Percentiles rank a stretch among this genome's conserved stretches.
These are phyloP conservation scores for Penicillium argentinense DNA, from an alignment of 495 filamentous ascomycete genomes.

Conservation along the genomic window DNA sequence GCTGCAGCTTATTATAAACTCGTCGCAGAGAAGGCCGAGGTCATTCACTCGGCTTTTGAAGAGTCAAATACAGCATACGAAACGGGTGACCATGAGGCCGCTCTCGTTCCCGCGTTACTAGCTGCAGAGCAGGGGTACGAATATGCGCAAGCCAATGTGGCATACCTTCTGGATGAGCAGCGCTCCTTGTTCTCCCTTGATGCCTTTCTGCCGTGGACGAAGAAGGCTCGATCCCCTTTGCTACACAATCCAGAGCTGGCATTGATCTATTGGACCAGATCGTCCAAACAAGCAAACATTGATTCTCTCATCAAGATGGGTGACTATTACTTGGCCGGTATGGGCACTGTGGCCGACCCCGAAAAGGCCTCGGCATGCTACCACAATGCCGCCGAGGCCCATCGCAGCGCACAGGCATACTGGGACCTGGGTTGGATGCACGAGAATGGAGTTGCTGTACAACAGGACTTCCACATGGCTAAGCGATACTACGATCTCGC, in stretches of 20 bases:
- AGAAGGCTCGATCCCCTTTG: conserved; percentile 44
- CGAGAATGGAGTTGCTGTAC: conserved; percentile 90
- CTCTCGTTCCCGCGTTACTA: conserved; percentile 82
- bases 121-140: conserved; percentile 98
- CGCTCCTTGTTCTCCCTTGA: conserved; percentile 60
- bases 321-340: conserved; percentile 86
- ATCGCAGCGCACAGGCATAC: conserved; percentile 89
- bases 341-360: conserved; percentile 65
- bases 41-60: conserved; percentile 76
- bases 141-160: conserved; percentile 88
- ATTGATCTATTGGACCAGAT: conserved; percentile 94
- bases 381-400: conserved; percentile 82
- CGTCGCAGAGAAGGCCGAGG: conserved; percentile 87
- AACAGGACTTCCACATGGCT: conserved; percentile 95
- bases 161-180: conserved; percentile 82
- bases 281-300: conserved; percentile 88
- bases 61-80: conserved; percentile 87
- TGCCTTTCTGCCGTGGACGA: conserved; percentile 41
- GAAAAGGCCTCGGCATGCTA: conserved; percentile 95
- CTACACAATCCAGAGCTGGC: conserved; percentile 74
- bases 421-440: conserved; percentile 99
- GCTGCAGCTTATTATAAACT: conserved; percentile 92
- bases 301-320: conserved; percentile 98
- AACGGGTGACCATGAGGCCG: conserved; percentile 79
- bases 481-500: conserved; percentile 95